phyloP scores from a whole-genome alignment of 495 filamentous ascomycete genomes.

The Entonaema liquescens region DNA sequence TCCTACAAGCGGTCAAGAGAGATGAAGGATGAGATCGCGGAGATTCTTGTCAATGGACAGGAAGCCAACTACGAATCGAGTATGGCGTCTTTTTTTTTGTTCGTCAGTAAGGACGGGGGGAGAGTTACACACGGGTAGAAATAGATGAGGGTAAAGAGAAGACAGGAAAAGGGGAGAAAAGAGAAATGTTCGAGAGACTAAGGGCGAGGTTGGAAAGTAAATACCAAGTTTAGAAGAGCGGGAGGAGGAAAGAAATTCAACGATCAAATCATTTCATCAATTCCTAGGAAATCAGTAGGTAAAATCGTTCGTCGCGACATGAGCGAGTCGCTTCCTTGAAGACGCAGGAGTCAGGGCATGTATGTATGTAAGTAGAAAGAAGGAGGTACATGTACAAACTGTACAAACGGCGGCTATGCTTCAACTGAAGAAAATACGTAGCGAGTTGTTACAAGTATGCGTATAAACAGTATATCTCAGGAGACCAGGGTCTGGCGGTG shows the following conservation, averaged over 20 bases:
- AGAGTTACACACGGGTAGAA: slow-evolving; percentile 29
- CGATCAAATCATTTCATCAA: slow-evolving; percentile 43
- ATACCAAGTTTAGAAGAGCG: slow-evolving; percentile 40
- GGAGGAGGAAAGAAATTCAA: slow-evolving; percentile 29
- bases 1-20: slow-evolving; percentile 39
- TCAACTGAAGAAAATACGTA: neutral
- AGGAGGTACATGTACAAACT: slow-evolving; percentile 31
- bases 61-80: slow-evolving; percentile 30
- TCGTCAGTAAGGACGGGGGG: slow-evolving; percentile 26
- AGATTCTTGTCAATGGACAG: slow-evolving; percentile 34
- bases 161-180: slow-evolving; percentile 20
- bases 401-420: slow-evolving; percentile 8
- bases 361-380: slow-evolving; percentile 4
- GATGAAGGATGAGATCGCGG: slow-evolving; percentile 31
- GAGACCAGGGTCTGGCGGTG: slow-evolving; percentile 10
- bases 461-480: slow-evolving; percentile 1
- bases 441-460: slow-evolving; percentile 14
- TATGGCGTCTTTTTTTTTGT: slow-evolving; percentile 8
- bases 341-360: slow-evolving; percentile 39
- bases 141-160: slow-evolving; percentile 28
- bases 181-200: slow-evolving; percentile 15
- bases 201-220: slow-evolving; percentile 44
- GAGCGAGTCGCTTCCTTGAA: slow-evolving; percentile 36
- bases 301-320: slow-evolving; percentile 24
- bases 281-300: slow-evolving; percentile 28